These are phyloP conservation scores for Lactarius sp. DNA, from an alignment of 768 basidiomycete genomes.

Conservation along the genomic window DNA sequence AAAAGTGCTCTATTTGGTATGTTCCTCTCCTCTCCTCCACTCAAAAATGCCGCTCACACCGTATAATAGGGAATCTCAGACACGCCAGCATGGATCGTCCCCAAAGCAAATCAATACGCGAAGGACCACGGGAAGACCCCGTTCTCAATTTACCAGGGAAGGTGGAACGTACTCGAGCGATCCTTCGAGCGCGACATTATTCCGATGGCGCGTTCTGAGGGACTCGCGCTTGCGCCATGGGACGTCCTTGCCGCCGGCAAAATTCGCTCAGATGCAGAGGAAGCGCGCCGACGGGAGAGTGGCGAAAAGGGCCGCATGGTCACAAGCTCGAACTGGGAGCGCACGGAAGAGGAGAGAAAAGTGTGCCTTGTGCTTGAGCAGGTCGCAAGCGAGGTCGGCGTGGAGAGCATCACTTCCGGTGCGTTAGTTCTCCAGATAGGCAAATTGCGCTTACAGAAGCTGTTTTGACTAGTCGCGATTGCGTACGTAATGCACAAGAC, in stretches of 20 bases:
- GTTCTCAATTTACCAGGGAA: constrained; percentile 42
- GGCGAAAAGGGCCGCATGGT: constrained; percentile 36
- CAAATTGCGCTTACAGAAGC: neutral
- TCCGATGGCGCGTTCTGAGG: constrained; percentile 34
- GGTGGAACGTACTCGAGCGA: constrained; percentile 32
- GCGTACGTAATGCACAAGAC: constrained; percentile 53
- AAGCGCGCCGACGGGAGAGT: constrained; percentile 30
- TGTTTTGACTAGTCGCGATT: constrained; percentile 39
- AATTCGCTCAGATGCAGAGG: constrained; percentile 39
- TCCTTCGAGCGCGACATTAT: constrained; percentile 42
- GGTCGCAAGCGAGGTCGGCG: constrained; percentile 47
- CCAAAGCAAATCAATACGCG: constrained; percentile 37
- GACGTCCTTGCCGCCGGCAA: constrained; percentile 39
- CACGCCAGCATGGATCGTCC: constrained; percentile 38
- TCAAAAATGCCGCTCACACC: neutral
- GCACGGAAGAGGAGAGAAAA: constrained; percentile 20
- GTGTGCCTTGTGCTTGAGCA: constrained; percentile 33
- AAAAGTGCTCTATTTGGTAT: constrained; percentile 41
- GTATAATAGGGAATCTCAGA: constrained; percentile 26
- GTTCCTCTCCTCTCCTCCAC: too few relatives aligned
- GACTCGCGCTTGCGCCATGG: constrained; percentile 42
- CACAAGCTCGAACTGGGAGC: constrained; percentile 11
- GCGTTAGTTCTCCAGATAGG: constrained; percentile 13
- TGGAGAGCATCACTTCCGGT: constrained; percentile 45
- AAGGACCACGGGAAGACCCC: constrained; percentile 36